Base-by-base conservation (phyloP, 805 yeast species). In the Kuraishia borneana region DNA sequence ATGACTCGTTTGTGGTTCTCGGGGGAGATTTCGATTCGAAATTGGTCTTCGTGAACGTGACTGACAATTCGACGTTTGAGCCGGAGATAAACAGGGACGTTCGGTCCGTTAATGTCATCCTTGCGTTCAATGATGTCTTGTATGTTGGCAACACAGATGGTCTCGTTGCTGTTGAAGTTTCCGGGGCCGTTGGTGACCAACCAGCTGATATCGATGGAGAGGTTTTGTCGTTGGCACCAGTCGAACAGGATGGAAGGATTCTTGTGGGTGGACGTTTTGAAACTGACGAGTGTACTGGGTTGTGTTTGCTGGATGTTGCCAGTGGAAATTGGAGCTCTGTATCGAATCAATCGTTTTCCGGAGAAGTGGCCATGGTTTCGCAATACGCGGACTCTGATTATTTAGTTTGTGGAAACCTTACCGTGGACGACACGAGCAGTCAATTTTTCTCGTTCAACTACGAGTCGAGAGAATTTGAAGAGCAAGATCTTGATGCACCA, bases 251-350 rank as follows among this genome's bases (percentile, higher is more conserved):
- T 20, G 59, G 63, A 20, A 44, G 61, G 14, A 54, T 85, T 19
- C 61, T 77, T 21, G 83, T 83, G 9, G 95, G 82, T 26, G 96
- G 96, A 18, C 62, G 68, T 29, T 85, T 83, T 49, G 67, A 63
- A 16, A 50, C 61, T 16, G 76, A 82, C 2, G 53, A 57, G 18
- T 87, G 95, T 54, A 51, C 61, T 2, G 67, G 73, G 1, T 53
- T 88, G 25, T 87, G 96, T 51, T 56, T 78, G 23, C 83, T 71
- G 49, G 77, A 78, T 44, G 51, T 74, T 39, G 48, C 54, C 3
- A 60, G 63, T 21, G 58, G 70, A 0, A 57, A 76, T 16, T 79
- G 94, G 83, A 54, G 56, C 6, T 58, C 46, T 38, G 69, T 73
- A 3, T 54, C 58, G 22, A 38, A 9, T 37, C 51, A 9, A 42